phyloP scores from a whole-genome alignment of 305 asterid genomes.

The Andrographis paniculata region DNA sequence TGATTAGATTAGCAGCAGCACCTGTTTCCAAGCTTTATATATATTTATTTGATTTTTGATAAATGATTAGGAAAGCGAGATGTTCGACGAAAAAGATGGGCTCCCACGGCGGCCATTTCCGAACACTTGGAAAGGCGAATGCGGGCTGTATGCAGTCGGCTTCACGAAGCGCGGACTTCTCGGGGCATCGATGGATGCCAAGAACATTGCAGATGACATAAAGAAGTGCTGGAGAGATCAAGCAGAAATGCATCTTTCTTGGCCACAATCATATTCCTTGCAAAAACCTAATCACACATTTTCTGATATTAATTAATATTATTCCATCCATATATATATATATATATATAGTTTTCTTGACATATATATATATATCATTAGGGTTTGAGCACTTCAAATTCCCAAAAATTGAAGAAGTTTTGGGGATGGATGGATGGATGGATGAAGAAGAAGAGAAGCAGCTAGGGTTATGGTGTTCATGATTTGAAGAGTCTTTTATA shows the following conservation, averaged over 20 bases:
- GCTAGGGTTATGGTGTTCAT: no score
- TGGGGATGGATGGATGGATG: no score
- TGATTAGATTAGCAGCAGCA: no score
- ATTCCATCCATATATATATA: neutral
- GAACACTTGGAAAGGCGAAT: conserved; percentile 88
- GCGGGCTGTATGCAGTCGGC: conserved; percentile 88
- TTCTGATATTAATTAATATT: conserved; percentile 3
- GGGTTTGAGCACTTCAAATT: no score
- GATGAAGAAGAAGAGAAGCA: no score
- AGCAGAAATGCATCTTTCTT: conserved; percentile 21
- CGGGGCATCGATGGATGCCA: conserved; percentile 92
- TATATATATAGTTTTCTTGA: conserved; percentile 2
- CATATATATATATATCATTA: no score
- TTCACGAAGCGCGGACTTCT: conserved; percentile 96
- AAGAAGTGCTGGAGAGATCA: conserved; percentile 31
- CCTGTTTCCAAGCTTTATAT: no score
- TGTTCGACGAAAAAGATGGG: conserved; percentile 84
- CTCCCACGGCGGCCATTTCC: conserved; percentile 86
- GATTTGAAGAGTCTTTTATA: no score
- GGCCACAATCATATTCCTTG: conserved; percentile 20
- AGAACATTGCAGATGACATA: conserved; percentile 67
- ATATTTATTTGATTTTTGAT: no score
- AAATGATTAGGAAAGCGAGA: conserved; percentile 73
- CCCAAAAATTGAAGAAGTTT: no score
- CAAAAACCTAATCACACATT: conserved; percentile 12